phyloP scores from a whole-genome alignment of 202 grass and related monocot genomes.

The Saccharum hybrid region DNA sequence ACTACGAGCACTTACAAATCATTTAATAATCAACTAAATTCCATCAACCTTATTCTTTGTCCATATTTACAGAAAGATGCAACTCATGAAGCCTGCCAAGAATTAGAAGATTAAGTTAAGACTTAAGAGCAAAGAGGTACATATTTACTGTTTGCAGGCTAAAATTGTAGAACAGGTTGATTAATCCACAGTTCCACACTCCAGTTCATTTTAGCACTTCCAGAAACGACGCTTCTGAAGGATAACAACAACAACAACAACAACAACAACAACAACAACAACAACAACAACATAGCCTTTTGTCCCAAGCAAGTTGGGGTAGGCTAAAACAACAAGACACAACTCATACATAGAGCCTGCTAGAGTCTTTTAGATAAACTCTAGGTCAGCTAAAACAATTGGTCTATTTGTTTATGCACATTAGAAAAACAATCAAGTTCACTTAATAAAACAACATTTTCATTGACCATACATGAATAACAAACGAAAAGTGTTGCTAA shows the following conservation, averaged over 20 bases:
- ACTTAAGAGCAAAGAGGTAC: not conserved
- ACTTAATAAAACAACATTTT: not conserved
- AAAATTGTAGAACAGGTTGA: not conserved
- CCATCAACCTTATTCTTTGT: constrained; percentile 34
- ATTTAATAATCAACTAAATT: constrained; percentile 35
- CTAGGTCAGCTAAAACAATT: constrained; percentile 2
- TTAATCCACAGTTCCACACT: not conserved
- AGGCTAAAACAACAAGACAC: constrained; percentile 4
- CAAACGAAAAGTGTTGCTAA: not conserved
- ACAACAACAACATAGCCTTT: too few relatives aligned
- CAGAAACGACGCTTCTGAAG: not conserved
- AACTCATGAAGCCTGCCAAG: constrained; percentile 45
- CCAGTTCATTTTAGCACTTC: not conserved
- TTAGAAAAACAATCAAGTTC: constrained; percentile 3
- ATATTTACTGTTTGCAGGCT: constrained; percentile 8
- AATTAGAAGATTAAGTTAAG: constrained; percentile 37
- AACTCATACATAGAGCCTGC: constrained; percentile 12
- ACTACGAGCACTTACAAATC: constrained; percentile 14
- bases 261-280: too few relatives aligned
- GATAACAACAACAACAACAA: too few relatives aligned
- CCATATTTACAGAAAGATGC: constrained; percentile 31
- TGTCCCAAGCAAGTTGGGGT: too few relatives aligned
- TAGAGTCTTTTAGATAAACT: constrained; percentile 12
- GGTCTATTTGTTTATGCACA: not conserved
- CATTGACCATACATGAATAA: constrained; percentile 11